These are phyloP conservation scores for Euclidium syriacum DNA, from an alignment of 345 rosid species.

Conservation along the genomic window DNA sequence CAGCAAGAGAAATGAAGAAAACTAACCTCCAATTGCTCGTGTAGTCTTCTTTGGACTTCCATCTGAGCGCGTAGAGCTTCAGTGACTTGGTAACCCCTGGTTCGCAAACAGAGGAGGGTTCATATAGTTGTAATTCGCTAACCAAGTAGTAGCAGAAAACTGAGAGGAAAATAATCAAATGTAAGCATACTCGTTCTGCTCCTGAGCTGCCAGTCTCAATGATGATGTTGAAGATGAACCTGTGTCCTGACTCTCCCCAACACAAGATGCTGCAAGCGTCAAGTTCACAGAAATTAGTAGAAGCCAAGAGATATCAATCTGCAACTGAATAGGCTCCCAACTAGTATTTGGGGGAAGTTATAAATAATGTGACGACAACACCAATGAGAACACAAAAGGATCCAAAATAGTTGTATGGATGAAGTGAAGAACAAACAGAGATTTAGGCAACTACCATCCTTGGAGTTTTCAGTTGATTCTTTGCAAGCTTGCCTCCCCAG, in stretches of 20 bases:
- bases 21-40: constrained; percentile 92
- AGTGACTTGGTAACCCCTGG: constrained; percentile 86
- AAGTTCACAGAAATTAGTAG: constrained; percentile 1
- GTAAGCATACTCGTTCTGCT: constrained; percentile 68
- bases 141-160: constrained; percentile 2
- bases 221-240: constrained; percentile 76
- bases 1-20: constrained; percentile 1
- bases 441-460: constrained; percentile 57
- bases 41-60: constrained; percentile 98
- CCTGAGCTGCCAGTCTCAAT: constrained; percentile 61
- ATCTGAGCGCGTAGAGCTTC: constrained; percentile 95
- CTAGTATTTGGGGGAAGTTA: too few species aligned
- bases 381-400: background rate
- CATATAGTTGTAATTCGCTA: background rate
- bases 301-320: background rate
- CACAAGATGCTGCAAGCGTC: constrained; percentile 55
- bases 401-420: background rate
- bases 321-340: too few species aligned
- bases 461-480: constrained; percentile 76
- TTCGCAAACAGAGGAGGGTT: constrained; percentile 20
- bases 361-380: too few species aligned
- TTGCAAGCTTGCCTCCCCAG: constrained; percentile 88
- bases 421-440: background rate
- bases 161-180: background rate
- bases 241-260: constrained; percentile 84